Conservation (phyloP, 1,284 basidiomycete species). For the Laetiporus sulphureus region DNA sequence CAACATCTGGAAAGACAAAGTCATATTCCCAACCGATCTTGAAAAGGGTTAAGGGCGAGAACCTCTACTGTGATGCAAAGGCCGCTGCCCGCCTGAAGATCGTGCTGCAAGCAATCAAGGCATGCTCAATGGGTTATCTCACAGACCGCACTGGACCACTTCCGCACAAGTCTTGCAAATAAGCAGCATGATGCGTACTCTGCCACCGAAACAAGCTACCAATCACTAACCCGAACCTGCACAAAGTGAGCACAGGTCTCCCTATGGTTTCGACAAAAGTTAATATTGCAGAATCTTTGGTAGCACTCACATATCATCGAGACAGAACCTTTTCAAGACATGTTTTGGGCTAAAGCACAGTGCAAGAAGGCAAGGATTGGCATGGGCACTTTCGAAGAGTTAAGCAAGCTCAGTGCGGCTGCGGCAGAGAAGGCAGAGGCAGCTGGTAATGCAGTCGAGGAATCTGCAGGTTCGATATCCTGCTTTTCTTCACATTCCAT, state of each 20-base stretch:
- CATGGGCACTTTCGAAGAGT: constrained; percentile 82
- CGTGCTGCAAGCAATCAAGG: constrained; percentile 38
- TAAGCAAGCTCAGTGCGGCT: constrained; percentile 60
- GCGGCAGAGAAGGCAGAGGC: constrained; percentile 34
- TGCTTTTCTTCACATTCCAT: no score
- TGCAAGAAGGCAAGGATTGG: constrained; percentile 84
- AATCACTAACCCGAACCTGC: constrained; percentile 71
- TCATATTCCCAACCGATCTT: constrained; percentile 49
- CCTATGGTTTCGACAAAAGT: no score
- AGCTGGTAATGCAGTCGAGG: constrained; percentile 31
- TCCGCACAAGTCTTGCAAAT: constrained; percentile 76
- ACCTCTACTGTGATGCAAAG: constrained; percentile 92
- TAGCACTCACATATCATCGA: constrained; percentile 88
- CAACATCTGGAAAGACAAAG: constrained; percentile 37
- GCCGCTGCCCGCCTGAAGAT: constrained; percentile 79
- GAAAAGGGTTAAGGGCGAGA: constrained; percentile 82
- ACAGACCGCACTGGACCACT: constrained; percentile 90
- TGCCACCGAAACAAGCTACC: constrained; percentile 92
- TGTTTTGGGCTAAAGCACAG: constrained; percentile 92
- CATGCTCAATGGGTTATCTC: constrained; percentile 97
- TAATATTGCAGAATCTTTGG: no score
- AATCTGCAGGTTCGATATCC: constrained; percentile 38
- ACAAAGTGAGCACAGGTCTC: constrained; percentile 74
- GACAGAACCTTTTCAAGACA: constrained; percentile 87
- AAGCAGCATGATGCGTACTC: constrained; percentile 93